Conservation (phyloP, 768 basidiomycete species). For the Tulasnella sp. region DNA sequence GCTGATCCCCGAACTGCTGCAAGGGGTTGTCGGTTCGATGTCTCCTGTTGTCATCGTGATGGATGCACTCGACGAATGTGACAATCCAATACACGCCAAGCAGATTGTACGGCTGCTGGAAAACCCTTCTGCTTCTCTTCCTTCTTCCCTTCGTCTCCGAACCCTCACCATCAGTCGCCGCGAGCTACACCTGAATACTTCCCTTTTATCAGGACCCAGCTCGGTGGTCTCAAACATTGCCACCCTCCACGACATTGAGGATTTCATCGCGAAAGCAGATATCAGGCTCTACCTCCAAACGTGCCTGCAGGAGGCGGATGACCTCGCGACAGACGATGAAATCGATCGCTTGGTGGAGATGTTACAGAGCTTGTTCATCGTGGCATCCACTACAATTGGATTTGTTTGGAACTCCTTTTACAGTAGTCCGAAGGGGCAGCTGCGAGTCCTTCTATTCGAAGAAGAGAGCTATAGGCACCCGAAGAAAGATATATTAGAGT, state of each 20-base stretch:
- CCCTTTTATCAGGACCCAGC: not conserved
- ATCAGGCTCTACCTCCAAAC: conserved; percentile 12
- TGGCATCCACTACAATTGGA: conserved; percentile 2
- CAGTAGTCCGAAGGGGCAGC: not conserved
- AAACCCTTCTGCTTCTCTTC: conserved; percentile 18
- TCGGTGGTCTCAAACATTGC: not conserved
- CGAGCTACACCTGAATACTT: conserved; percentile 22
- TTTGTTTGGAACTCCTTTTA: not conserved
- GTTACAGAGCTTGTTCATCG: not conserved
- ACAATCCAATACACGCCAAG: not conserved
- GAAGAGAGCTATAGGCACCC: not conserved
- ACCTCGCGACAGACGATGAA: not conserved
- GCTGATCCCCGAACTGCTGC: conserved; percentile 18
- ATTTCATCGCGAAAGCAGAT: conserved; percentile 1
- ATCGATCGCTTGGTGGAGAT: not conserved
- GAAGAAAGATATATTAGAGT: too few relatives aligned
- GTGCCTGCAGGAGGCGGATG: not conserved
- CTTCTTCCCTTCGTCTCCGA: conserved; percentile 21
- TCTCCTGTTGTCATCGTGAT: conserved; percentile 26
- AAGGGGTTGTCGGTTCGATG: not conserved
- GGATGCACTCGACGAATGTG: conserved; percentile 32
- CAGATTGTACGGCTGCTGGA: conserved; percentile 22
- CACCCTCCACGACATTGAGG: conserved; percentile 14
- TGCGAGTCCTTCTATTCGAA: not conserved
- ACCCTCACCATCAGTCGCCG: conserved; percentile 28